phyloP scores from a whole-genome alignment of 306 rosid species.

The Casuarina glauca region DNA sequence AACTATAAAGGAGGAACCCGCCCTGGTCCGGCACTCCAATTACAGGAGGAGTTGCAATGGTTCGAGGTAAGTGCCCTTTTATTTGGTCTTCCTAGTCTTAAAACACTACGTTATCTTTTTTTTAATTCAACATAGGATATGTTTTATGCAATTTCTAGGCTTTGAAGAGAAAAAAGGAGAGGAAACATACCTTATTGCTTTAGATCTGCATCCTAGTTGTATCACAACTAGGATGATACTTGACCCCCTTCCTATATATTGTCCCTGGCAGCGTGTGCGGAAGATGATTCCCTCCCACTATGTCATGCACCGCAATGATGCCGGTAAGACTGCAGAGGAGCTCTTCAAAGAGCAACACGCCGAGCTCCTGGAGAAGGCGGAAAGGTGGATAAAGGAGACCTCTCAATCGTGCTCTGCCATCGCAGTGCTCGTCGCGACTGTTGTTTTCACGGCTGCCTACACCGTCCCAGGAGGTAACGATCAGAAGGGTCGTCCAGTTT shows the following conservation, averaged over 20 bases:
- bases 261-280: not conserved
- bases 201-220: no score
- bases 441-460: no score
- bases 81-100: no score
- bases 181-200: no score
- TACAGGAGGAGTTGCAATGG: constrained; percentile 7
- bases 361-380: not conserved
- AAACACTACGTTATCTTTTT: no score
- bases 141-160: no score
- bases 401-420: no score
- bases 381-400: not conserved
- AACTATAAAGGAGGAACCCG: not conserved
- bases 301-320: not conserved
- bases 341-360: not conserved
- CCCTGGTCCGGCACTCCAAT: not conserved
- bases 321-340: not conserved
- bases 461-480: not conserved
- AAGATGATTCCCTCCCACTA: not conserved
- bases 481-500: not conserved
- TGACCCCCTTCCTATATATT: no score
- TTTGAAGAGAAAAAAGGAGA: no score
- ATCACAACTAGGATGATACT: no score
- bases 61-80: not conserved
- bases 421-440: no score
- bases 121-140: no score